Conservation (phyloP, 805 yeast genomes). For the Barnettozyma salicaria region DNA sequence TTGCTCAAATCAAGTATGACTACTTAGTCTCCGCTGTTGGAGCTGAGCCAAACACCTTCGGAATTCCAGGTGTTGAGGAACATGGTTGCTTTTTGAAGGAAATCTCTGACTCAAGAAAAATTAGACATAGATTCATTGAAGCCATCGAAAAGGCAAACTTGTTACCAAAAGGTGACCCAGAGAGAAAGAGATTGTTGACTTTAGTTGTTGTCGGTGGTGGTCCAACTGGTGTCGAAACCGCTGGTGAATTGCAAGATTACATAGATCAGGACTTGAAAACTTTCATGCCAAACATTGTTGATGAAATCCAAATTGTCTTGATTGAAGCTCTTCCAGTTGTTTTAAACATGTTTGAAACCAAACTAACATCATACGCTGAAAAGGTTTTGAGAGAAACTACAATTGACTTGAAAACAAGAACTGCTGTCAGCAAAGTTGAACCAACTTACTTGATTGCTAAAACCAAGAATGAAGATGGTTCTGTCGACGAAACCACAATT, state of each 20-base stretch:
- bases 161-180: conserved; percentile 65
- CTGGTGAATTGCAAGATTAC: conserved; percentile 93
- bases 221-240: conserved; percentile 97
- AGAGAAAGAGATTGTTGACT: conserved; percentile 77
- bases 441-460: conserved; percentile 63
- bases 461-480: conserved; percentile 61
- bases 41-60: conserved; percentile 90
- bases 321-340: conserved; percentile 92
- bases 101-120: conserved; percentile 78
- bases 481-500: conserved; percentile 48
- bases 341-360: conserved; percentile 64
- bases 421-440: conserved; percentile 84
- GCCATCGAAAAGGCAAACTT: conserved; percentile 83
- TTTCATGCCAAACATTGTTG: conserved; percentile 83
- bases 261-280: conserved; percentile 83
- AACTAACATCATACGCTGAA: conserved; percentile 72
- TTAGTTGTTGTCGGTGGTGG: conserved; percentile 98
- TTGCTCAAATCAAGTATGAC: conserved; percentile 57
- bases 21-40: conserved; percentile 91
- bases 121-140: conserved; percentile 78
- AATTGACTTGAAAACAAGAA: conserved; percentile 72
- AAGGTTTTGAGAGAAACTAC: conserved; percentile 62
- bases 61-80: conserved; percentile 90
- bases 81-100: conserved; percentile 87
- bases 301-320: conserved; percentile 76